A percentile compares a stretch with the other conserved stretches of the same genome.
These are phyloP conservation scores for Coniochaeta sp. DNA, from an alignment of 2,329 filamentous ascomycete genomes.

Conservation along the genomic window DNA sequence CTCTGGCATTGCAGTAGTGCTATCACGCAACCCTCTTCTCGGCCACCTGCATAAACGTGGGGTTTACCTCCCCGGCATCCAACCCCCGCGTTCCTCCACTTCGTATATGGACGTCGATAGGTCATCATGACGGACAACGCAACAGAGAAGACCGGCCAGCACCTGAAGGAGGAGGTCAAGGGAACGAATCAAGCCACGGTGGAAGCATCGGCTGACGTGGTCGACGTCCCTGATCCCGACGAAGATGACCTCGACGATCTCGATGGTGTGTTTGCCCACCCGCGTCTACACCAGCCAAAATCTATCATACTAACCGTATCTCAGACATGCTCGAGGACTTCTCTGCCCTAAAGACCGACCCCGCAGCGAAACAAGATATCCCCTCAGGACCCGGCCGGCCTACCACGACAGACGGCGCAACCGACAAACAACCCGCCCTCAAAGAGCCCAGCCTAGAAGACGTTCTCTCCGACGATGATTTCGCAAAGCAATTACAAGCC, in stretches of 20 bases:
- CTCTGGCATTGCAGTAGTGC: background rate
- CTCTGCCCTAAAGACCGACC: conserved; percentile 53
- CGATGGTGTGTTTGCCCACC: conserved; percentile 53
- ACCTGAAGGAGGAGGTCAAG: background rate
- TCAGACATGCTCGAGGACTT: conserved; percentile 92
- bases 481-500: conserved; percentile 78
- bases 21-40: background rate
- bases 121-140: background rate
- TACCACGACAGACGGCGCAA: conserved; percentile 11
- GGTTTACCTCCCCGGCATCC: background rate
- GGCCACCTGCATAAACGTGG: background rate
- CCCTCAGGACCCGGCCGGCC: conserved; percentile 17
- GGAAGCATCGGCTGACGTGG: conserved; percentile 24
- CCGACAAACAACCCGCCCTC: conserved; percentile 9
- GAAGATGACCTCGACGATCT: conserved; percentile 89
- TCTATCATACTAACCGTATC: background rate
- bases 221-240: conserved; percentile 76
- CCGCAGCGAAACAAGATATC: conserved; percentile 24
- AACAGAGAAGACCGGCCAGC: background rate
- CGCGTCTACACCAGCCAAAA: background rate
- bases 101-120: background rate
- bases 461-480: conserved; percentile 62
- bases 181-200: background rate
- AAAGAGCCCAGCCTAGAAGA: conserved; percentile 26
- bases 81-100: background rate